Evolutionary conservation across 495 filamentous ascomycete genomes (phyloP).

Genomic region (Oidiodendron maius): DNA sequence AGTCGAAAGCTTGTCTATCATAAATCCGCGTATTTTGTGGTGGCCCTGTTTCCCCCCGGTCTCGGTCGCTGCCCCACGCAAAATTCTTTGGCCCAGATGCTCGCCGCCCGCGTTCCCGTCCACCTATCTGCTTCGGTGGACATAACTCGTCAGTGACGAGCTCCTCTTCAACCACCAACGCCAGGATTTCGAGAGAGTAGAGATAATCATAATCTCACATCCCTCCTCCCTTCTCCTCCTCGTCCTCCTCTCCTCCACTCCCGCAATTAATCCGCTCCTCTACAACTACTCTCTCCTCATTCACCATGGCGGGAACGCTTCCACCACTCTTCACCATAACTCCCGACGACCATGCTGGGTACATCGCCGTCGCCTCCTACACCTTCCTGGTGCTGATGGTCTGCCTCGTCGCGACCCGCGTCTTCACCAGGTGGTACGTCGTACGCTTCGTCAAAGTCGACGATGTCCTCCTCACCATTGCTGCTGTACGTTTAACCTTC

Average conservation of each 20-base stretch:
- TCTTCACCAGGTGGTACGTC: conserved; percentile 26
- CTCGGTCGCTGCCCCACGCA: too few relatives aligned
- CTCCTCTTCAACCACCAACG: too few relatives aligned
- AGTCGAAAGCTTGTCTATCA: too few relatives aligned
- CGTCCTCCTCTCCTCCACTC: not conserved
- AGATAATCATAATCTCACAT: too few relatives aligned
- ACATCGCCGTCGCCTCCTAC: conserved; percentile 24
- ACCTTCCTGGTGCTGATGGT: conserved; percentile 23
- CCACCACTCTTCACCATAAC: conserved; percentile 28
- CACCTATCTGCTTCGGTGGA: too few relatives aligned
- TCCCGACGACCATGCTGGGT: conserved; percentile 26
- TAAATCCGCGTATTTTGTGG: too few relatives aligned
- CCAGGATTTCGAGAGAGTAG: too few relatives aligned
- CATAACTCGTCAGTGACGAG: too few relatives aligned
- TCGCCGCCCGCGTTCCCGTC: too few relatives aligned
- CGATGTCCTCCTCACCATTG: conserved; percentile 21
- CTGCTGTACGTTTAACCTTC: conserved; percentile 22
- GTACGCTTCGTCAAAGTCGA: conserved; percentile 23
- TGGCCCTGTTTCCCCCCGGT: too few relatives aligned
- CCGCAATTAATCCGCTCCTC: not conserved
- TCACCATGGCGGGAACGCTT: conserved; percentile 21
- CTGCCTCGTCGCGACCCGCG: conserved; percentile 20
- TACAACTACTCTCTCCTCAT: not conserved
- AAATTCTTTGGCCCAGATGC: too few relatives aligned
- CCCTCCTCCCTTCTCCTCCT: not conserved